Evolutionary conservation across 2,329 filamentous ascomycete genomes (phyloP), one percentile per base, ranked within the genome.

Genomic region (Emmonsia crescens): DNA sequence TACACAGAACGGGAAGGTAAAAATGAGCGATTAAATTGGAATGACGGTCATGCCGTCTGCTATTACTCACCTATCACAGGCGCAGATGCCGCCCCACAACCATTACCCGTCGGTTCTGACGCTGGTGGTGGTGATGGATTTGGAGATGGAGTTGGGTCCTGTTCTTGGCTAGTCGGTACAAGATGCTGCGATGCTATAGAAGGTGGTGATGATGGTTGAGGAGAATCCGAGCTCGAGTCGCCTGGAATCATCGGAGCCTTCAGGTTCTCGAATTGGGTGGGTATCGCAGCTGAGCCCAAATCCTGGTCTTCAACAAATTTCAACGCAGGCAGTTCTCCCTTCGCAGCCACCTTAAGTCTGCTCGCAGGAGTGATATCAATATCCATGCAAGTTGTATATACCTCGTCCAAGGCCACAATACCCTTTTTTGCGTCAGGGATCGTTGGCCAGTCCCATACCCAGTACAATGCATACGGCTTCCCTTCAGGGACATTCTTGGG

Each of bases 371-470:
- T 14, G 33, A 71, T 65, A 52, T 79, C 73, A 24, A 80, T 69
- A 64, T 80, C 78, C 68, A 80, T 79, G 64, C 78, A 80, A 16
- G 77, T 78, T 1, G 78, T 80, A 63, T 80, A 80, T 44, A 78
- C 70, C 66, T 80, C 77, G 48, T 77, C 77, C 6, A 75, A 65
- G n/a, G 74, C 73, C 27, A 75, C 66, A 9, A 64, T 68, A 5
- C 46, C 46, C 19, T 73, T 67, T 63, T 76, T 71, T 21, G 64
- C 71, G 44, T 69, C 68, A 12, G 75, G 69, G n/a, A 66, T 78
- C 16, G 84, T 86, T 2, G 88, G 87, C 90, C 91, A 99, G 74
- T 96, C 88, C 94, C 94, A 97, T 54, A 96, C 87, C 93, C 93
- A 97, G 79, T 96, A 96, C 59, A 96, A 76, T 2, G 91, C 93